Conservation (phyloP, 192 early-diverging fungal genomes). For the Coemansia sp. region DNA sequence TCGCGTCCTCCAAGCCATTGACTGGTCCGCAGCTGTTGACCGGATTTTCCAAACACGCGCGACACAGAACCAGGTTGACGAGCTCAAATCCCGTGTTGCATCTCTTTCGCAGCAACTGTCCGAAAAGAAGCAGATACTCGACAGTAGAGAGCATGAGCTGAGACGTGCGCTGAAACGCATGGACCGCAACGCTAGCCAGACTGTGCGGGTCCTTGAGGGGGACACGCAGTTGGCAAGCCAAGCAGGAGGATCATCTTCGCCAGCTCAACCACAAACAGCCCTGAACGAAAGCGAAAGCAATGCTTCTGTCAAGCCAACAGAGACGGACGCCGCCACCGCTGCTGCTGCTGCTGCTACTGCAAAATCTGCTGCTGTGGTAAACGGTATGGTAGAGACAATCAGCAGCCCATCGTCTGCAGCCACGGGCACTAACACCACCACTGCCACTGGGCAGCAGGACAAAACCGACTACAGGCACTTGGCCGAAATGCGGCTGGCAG, state of each 20-base stretch:
- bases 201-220: slow-evolving; percentile 25
- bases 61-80: slow-evolving; percentile 34
- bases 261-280: neutral
- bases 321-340: slow-evolving; percentile 5
- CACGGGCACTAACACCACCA: slow-evolving; percentile 33
- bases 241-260: neutral
- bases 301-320: neutral
- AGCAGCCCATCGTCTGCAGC: slow-evolving; percentile 13
- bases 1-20: slow-evolving; percentile 11
- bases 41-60: slow-evolving; percentile 32
- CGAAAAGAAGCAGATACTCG: slow-evolving; percentile 47
- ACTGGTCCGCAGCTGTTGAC: slow-evolving; percentile 38
- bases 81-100: slow-evolving; percentile 41
- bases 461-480: slow-evolving; percentile 51
- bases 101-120: slow-evolving; percentile 36
- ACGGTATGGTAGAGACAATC: neutral
- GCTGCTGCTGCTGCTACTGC: neutral
- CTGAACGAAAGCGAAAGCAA: slow-evolving; percentile 8
- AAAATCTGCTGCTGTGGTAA: neutral
- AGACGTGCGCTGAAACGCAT: slow-evolving; percentile 50
- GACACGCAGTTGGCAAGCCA: slow-evolving; percentile 5
- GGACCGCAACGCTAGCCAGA: slow-evolving; percentile 55
- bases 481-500: slow-evolving; percentile 52
- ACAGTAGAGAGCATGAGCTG: slow-evolving; percentile 39
- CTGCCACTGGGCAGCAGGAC: slow-evolving; percentile 49